Evolutionary conservation across 2,329 filamentous ascomycete species (phyloP).

Genomic region (Clathrospora elynae): DNA sequence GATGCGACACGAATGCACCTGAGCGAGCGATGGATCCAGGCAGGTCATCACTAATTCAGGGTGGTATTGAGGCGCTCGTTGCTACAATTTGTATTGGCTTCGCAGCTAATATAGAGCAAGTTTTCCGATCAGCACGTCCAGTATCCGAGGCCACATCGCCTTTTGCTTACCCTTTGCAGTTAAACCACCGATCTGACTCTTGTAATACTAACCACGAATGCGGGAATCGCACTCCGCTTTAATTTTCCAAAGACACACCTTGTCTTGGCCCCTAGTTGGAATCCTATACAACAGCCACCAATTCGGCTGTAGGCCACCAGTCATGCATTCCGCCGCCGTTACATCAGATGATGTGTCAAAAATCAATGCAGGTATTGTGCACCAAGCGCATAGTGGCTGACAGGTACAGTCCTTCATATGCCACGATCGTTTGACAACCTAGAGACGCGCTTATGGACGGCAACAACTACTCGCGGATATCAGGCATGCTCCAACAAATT

Average conservation of each 20-base stretch:
- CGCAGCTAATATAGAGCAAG: conserved; percentile 32
- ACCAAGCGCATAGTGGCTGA: conserved; percentile 17
- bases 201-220: conserved; percentile 26
- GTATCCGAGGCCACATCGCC: conserved; percentile 32
- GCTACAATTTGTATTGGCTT: conserved; percentile 24
- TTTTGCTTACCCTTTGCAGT: conserved; percentile 33
- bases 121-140: conserved; percentile 20
- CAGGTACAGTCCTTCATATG: conserved; percentile 9
- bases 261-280: conserved; percentile 14
- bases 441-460: no score
- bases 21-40: conserved; percentile 13
- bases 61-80: conserved; percentile 22
- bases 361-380: conserved; percentile 16
- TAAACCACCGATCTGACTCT: conserved; percentile 31
- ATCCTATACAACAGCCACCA: conserved; percentile 19
- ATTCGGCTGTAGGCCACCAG: conserved; percentile 20
- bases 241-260: conserved; percentile 15
- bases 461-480: conserved; percentile 13
- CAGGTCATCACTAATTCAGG: conserved; percentile 18
- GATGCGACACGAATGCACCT: conserved; percentile 9
- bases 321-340: conserved; percentile 22
- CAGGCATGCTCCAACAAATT: conserved; percentile 18
- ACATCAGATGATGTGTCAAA: conserved; percentile 24
- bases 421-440: no score
- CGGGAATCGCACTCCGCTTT: conserved; percentile 27